These are phyloP conservation scores for Suillus subluteus DNA, from an alignment of 768 basidiomycete species.

Conservation along the genomic window DNA sequence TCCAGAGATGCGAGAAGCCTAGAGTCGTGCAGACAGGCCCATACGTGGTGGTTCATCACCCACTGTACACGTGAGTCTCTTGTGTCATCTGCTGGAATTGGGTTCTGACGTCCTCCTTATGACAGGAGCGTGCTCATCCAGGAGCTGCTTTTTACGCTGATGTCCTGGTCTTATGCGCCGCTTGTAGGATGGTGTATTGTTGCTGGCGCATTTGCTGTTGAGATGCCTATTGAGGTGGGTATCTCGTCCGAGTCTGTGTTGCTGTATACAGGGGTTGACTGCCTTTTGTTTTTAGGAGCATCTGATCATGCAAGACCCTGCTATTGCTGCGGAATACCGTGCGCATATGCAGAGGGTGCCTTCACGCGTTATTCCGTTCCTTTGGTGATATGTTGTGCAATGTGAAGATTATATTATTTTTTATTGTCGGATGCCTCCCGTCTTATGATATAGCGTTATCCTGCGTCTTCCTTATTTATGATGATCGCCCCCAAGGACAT, in stretches of 20 bases:
- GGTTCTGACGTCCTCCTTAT: neutral
- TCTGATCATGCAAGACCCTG: constrained; percentile 30
- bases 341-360: constrained; percentile 35
- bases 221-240: constrained; percentile 40
- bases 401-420: neutral
- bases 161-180: constrained; percentile 39
- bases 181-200: constrained; percentile 29
- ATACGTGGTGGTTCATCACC: constrained; percentile 42
- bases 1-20: constrained; percentile 33
- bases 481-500: neutral
- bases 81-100: neutral
- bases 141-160: neutral
- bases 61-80: constrained; percentile 35
- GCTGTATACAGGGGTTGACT: neutral
- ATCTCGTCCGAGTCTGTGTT: neutral
- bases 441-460: neutral
- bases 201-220: constrained; percentile 31
- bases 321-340: constrained; percentile 29
- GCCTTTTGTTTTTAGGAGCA: constrained; percentile 26
- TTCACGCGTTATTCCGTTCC: constrained; percentile 33
- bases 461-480: neutral
- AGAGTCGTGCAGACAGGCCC: constrained; percentile 35
- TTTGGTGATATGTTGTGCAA: constrained; percentile 27
- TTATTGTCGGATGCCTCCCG: neutral
- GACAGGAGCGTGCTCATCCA: neutral